These are phyloP conservation scores for Wickerhamiella australiensis DNA, from an alignment of 805 yeast genomes.

Conservation along the genomic window DNA sequence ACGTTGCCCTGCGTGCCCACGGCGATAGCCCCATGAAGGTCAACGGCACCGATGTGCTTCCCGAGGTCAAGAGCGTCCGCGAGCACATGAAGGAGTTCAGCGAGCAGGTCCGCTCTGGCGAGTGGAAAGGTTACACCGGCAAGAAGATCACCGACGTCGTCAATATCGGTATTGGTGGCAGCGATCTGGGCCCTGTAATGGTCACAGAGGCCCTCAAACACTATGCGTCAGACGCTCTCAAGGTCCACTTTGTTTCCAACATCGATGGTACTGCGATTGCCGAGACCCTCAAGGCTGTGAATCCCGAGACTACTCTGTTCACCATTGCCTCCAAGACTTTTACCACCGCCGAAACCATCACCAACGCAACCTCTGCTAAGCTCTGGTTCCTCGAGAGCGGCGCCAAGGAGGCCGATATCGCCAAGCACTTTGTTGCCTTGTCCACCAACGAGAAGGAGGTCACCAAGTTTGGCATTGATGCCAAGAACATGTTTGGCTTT, in stretches of 20 bases:
- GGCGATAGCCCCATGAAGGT: slow-evolving; percentile 72
- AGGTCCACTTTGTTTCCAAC: slow-evolving; percentile 90
- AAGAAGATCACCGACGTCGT: slow-evolving; percentile 86
- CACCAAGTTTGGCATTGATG: slow-evolving; percentile 89
- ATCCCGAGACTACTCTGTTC: slow-evolving; percentile 80
- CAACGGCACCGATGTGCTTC: slow-evolving; percentile 80
- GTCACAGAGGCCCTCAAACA: slow-evolving; percentile 96
- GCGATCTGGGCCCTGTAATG: slow-evolving; percentile 98
- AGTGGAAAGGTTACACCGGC: slow-evolving; percentile 95
- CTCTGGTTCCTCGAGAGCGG: slow-evolving; percentile 77
- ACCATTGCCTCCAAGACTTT: slow-evolving; percentile 93
- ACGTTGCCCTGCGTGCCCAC: slow-evolving; percentile 92
- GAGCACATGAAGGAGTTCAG: slow-evolving; percentile 96
- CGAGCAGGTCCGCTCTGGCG: slow-evolving; percentile 78
- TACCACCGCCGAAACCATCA: slow-evolving; percentile 96
- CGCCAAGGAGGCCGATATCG: slow-evolving; percentile 57
- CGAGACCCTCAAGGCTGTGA: slow-evolving; percentile 64
- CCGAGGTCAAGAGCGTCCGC: slow-evolving; percentile 83
- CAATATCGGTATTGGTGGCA: slow-evolving; percentile 98
- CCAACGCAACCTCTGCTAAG: slow-evolving; percentile 94
- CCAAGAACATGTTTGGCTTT: slow-evolving; percentile 96
- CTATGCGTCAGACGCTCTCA: slow-evolving; percentile 51
- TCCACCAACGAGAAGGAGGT: slow-evolving; percentile 90
- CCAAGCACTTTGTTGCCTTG: slow-evolving; percentile 95
- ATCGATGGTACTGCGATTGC: slow-evolving; percentile 97